phyloP scores from a whole-genome alignment of 768 basidiomycete genomes.

The Auriscalpium orientale region DNA sequence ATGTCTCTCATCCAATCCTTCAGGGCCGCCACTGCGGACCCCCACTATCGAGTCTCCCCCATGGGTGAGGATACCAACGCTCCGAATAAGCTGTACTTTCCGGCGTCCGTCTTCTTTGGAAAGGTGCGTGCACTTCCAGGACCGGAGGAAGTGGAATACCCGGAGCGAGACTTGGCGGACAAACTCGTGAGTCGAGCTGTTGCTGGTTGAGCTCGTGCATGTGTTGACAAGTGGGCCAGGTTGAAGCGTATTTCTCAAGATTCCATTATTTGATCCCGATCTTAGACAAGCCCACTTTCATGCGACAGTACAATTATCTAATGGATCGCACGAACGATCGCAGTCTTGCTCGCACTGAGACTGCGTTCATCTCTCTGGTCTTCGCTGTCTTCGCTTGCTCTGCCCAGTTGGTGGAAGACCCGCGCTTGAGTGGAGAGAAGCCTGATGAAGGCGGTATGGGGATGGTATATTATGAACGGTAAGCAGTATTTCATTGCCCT shows the following conservation, averaged over 20 bases:
- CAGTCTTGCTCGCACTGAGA: conserved; percentile 47
- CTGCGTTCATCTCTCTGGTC: conserved; percentile 72
- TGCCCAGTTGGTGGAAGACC: conserved; percentile 70
- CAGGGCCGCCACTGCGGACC: conserved; percentile 64
- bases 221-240: conserved; percentile 36
- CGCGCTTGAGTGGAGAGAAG: conserved; percentile 52
- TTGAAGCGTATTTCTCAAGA: conserved; percentile 80
- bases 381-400: conserved; percentile 91
- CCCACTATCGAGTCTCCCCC: conserved; percentile 70
- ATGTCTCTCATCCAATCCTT: conserved; percentile 91
- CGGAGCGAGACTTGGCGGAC: conserved; percentile 77
- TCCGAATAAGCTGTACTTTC: conserved; percentile 84
- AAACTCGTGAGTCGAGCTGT: conserved; percentile 54
- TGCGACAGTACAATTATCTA: conserved; percentile 58
- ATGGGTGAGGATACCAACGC: conserved; percentile 79
- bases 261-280: conserved; percentile 87
- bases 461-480: conserved; percentile 88
- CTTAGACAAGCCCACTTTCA: conserved; percentile 78
- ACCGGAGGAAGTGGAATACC: conserved; percentile 83
- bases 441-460: conserved; percentile 79
- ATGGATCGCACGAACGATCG: conserved; percentile 64
- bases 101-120: conserved; percentile 80
- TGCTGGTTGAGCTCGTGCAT: conserved; percentile 3
- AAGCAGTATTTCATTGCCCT: conserved; percentile 18
- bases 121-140: conserved; percentile 76